These are phyloP conservation scores for Bolboschoenus planiculmis DNA, from an alignment of 176 grass and related monocot species.

Conservation along the genomic window DNA sequence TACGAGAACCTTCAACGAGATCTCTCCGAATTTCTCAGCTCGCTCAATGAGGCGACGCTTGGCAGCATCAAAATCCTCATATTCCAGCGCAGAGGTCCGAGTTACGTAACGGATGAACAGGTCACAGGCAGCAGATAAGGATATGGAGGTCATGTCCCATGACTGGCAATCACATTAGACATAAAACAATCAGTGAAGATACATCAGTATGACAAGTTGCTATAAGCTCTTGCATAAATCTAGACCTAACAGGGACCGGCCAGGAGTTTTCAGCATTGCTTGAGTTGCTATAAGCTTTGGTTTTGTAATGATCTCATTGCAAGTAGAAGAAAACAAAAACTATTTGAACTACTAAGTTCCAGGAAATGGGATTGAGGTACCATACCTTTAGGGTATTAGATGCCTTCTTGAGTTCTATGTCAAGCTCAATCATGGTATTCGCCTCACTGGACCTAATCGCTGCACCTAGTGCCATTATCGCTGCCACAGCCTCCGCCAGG, in stretches of 20 bases:
- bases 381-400: conserved; percentile 80
- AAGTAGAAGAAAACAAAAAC: background rate
- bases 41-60: conserved; percentile 84
- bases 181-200: background rate
- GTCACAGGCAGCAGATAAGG: conserved; percentile 85
- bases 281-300: too few species aligned
- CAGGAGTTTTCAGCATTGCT: background rate
- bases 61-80: conserved; percentile 90
- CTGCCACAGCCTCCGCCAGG: conserved; percentile 83
- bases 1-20: conserved; percentile 84
- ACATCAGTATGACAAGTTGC: background rate
- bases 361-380: background rate
- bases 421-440: conserved; percentile 98
- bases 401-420: conserved; percentile 96
- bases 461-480: conserved; percentile 86
- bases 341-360: background rate
- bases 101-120: conserved; percentile 98
- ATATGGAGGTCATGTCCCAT: conserved; percentile 92
- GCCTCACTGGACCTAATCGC: conserved; percentile 84
- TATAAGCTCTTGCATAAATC: background rate
- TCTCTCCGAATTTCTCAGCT: conserved; percentile 98
- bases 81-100: conserved; percentile 84
- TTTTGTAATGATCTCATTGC: background rate
- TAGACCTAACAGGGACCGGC: background rate
- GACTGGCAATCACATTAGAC: conserved; percentile 46